Evolutionary conservation across 495 filamentous ascomycete genomes (phyloP), one percentile per base, ranked within the genome.

Genomic region (Aspergillus olivimuriae): DNA sequence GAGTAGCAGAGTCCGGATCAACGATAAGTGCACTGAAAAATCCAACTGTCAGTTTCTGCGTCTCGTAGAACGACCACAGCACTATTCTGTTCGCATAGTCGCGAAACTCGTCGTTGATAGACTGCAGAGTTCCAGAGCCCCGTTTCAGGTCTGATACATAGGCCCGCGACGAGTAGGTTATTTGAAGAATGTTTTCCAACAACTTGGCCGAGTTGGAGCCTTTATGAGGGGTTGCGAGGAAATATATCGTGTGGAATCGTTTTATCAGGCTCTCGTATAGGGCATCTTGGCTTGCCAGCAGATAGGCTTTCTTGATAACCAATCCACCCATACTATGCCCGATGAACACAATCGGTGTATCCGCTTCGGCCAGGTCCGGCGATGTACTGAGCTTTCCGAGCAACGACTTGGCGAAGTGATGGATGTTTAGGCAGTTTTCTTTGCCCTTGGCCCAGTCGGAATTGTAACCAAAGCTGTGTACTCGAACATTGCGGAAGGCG

Each of bases 241-340:
- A 80, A 46, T 67, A 66, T 2, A 79, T 66, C n/a, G n/a, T n/a
- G n/a, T n/a, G n/a, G n/a, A n/a, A n/a, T n/a, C n/a, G n/a, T n/a
- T n/a, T n/a, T n/a, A n/a, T n/a, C n/a, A n/a, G n/a, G n/a, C n/a
- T n/a, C n/a, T n/a, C n/a, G n/a, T n/a, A 43, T 14, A 20, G 12
- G 6, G 41, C 16, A 34, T 43, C 34, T 19, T 56, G 37, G 20
- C 34, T 41, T 2, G 54, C 51, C 4, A 56, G 53, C 37, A 55
- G 32, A n/a, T 46, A 55, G 19, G 46, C 56, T 47, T 69, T 73
- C 47, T 81, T 81, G 12, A 70, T 66, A 12, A 81, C 69, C 21
- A 71, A 55, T 1, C 74, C 74, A 17, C 75, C 75, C 74, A 77
- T 75, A 47, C 62, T 69, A 53, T 79, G 75, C 5, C 68, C 72